These are phyloP conservation scores for Pseudonitzschia pungens DNA, from an alignment of 108 stramenopile species.

Conservation along the genomic window DNA sequence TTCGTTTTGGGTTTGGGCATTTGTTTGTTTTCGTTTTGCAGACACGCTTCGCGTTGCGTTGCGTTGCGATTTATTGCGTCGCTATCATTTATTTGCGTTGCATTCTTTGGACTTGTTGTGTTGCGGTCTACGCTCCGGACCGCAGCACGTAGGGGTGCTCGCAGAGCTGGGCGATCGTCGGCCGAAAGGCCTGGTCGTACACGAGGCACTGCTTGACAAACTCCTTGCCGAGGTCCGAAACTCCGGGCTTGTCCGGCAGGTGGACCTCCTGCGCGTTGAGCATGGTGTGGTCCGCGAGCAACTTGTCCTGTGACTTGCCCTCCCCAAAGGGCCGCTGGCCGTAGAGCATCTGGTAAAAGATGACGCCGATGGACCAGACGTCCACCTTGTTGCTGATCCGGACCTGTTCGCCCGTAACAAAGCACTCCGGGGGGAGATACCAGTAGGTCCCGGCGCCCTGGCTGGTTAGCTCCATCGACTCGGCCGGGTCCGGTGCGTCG, in stretches of 20 bases:
- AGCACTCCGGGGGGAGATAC: conserved; percentile 99
- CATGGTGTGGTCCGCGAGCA: conserved; percentile 90
- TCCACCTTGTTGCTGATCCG: conserved; percentile 97
- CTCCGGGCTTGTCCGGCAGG: conserved; percentile 81
- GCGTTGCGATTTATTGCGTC: too few relatives aligned
- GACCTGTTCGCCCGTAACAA: conserved; percentile 77
- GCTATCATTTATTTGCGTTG: too few relatives aligned
- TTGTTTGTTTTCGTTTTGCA: too few relatives aligned
- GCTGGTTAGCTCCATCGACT: conserved; percentile 98
- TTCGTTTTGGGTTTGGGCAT: too few relatives aligned
- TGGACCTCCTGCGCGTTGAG: conserved; percentile 89
- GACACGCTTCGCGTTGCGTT: too few relatives aligned
- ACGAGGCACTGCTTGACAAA: conserved; percentile 92
- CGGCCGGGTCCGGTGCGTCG: conserved; percentile 67
- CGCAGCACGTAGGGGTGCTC: conserved; percentile 67
- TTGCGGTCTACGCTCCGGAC: too few relatives aligned
- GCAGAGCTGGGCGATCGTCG: conserved; percentile 88
- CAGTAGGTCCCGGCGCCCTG: conserved; percentile 99
- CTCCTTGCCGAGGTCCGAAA: conserved; percentile 90
- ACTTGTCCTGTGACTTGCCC: conserved; percentile 92
- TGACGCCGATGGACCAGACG: conserved; percentile 98
- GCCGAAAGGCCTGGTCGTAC: conserved; percentile 87
- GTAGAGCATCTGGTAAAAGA: conserved; percentile 99
- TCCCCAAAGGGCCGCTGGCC: conserved; percentile 98
- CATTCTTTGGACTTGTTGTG: too few relatives aligned